Evolutionary conservation across 2,329 filamentous ascomycete genomes (phyloP).

Genomic region (Exophiala oligosperma): DNA sequence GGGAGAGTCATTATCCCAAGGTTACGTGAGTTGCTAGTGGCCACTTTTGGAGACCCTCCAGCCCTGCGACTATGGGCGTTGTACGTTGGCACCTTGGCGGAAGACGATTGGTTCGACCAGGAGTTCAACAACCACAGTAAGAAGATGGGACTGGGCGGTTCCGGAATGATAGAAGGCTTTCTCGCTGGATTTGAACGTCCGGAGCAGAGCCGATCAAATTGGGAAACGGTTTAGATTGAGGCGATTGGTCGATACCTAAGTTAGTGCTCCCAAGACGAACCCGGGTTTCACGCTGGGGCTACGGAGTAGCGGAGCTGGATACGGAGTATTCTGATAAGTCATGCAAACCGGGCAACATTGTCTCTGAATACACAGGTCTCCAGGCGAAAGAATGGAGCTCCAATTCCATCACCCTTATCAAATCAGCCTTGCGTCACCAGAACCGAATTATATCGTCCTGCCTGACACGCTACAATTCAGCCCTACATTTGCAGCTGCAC

Average conservation of each 20-base stretch:
- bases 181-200: background rate
- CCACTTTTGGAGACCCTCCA: background rate
- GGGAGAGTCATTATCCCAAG: slow-evolving; percentile 3
- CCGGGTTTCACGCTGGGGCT: too few species aligned
- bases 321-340: too few species aligned
- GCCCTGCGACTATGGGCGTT: slow-evolving; percentile 6
- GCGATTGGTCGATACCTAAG: background rate
- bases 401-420: background rate
- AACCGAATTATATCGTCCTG: too few species aligned
- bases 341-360: too few species aligned
- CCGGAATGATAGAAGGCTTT: background rate
- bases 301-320: too few species aligned
- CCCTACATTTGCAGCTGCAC: background rate
- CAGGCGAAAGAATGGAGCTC: too few species aligned
- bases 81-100: slow-evolving; percentile 3
- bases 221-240: background rate
- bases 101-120: slow-evolving; percentile 8
- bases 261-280: too few species aligned
- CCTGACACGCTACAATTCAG: background rate
- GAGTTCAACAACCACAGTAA: slow-evolving; percentile 4
- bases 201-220: background rate
- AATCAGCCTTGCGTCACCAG: too few species aligned
- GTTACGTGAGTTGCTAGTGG: background rate
- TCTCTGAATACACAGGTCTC: too few species aligned
- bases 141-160: background rate